Percentiles rank a stretch among this genome's conserved stretches.
These are phyloP conservation scores for Cytidiella melzeri DNA, from an alignment of 768 basidiomycete genomes.

Conservation along the genomic window DNA sequence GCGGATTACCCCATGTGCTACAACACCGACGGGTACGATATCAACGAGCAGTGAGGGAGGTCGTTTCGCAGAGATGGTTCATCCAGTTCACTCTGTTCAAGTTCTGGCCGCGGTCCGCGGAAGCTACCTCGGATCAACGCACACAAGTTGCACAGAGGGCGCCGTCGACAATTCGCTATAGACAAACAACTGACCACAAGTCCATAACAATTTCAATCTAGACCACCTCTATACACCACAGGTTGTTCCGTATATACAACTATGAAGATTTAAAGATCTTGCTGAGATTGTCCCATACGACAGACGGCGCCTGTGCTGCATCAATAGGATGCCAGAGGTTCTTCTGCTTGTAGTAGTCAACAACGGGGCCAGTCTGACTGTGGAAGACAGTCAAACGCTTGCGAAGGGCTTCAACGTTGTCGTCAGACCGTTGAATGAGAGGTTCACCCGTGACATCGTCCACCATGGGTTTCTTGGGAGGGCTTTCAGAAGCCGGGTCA, in stretches of 20 bases:
- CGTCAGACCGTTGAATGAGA: slow-evolving; percentile 94
- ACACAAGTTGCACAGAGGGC: no score
- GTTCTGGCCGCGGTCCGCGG: no score
- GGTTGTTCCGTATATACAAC: not conserved
- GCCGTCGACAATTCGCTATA: no score
- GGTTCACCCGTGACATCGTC: slow-evolving; percentile 97
- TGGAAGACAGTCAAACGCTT: slow-evolving; percentile 91
- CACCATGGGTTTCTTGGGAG: slow-evolving; percentile 91
- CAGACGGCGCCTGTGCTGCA: slow-evolving; percentile 85
- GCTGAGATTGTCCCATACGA: slow-evolving; percentile 84
- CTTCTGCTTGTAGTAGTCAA: slow-evolving; percentile 91
- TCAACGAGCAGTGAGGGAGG: no score
- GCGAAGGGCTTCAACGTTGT: slow-evolving; percentile 91
- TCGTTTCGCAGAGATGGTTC: no score
- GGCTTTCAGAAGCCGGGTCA: slow-evolving; percentile 42
- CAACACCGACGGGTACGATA: no score
- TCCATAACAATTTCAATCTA: not conserved
- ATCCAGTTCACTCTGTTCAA: no score
- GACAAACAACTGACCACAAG: no score
- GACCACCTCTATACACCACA: not conserved
- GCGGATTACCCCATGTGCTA: no score
- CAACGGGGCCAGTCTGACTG: slow-evolving; percentile 90
- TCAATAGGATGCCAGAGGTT: slow-evolving; percentile 89
- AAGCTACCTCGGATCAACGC: no score
- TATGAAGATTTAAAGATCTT: slow-evolving; percentile 43